Base-by-base conservation (phyloP, 2,329 filamentous ascomycete species). In the Penicillium sp. region DNA sequence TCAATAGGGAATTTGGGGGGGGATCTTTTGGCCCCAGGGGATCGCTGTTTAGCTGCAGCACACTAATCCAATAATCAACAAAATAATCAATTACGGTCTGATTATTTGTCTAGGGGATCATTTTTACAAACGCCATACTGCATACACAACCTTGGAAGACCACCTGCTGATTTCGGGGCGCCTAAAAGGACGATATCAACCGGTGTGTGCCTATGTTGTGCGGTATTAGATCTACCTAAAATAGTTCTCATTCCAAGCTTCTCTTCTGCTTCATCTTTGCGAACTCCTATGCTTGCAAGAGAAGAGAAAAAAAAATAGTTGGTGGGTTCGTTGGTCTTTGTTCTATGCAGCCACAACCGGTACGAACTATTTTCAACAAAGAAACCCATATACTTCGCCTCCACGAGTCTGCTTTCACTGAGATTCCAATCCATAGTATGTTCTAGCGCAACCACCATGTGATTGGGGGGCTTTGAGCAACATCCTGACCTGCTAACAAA, bases 111-210 rank as follows among this genome's bases (percentile, higher is more conserved):
- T 38, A 12, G 15, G 15, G 19, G 2, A n/a, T 27, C 7, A 40
- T 15, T 27, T 21, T 50, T 17, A 40, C 12, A 40, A 27, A 27
- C 46, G 15, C 19, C 46, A 48, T 48, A 37, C 15, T 35, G 9
- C 21, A 2, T 23, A 21, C 17, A 27, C 6, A 50, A 19, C 4
- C 21, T 50, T 48, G 19, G 9, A 35, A 8, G 31, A 35, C 33
- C 43, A 53, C 41, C 49, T 59, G 46, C 58, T 57, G 47, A 48
- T 54, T 57, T 38, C 17, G 21, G 54, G 58, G 49, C 54, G 21
- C 49, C 33, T 23, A 45, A 41, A 47, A 23, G 35, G 13, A 6
- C 25, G 29, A 56, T 25, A 33, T 35, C 31, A 38, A 59, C 47
- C 12, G 48, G 29, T n/a, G 23, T 29, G 13, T 35, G 23, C 23